These are phyloP conservation scores for Kodamaea anthophila DNA, from an alignment of 1,139 yeast species.

Conservation along the genomic window DNA sequence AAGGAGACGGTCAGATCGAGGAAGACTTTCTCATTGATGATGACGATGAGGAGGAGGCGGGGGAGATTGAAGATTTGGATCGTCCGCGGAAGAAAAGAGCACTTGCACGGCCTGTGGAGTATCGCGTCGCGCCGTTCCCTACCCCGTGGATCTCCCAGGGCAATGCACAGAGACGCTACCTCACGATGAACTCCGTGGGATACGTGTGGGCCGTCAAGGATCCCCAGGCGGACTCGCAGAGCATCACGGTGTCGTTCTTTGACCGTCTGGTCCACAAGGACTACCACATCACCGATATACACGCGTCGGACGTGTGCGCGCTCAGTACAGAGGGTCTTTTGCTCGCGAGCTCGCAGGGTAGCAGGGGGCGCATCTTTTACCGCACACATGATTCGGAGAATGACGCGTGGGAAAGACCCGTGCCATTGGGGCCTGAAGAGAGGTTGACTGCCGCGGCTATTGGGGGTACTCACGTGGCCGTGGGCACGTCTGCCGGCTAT, in stretches of 20 bases:
- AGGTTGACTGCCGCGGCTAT: no score
- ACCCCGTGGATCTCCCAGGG: conserved; percentile 67
- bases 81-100: conserved; percentile 24
- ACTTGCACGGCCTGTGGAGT: conserved; percentile 14
- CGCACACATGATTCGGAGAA: conserved; percentile 41
- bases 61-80: conserved; percentile 15
- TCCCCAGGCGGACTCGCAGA: conserved; percentile 39
- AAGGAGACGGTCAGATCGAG: conserved; percentile 13
- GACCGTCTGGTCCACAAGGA: conserved; percentile 76
- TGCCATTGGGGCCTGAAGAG: conserved; percentile 27
- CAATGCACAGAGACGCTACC: conserved; percentile 54
- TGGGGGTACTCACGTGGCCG: conserved; percentile 25
- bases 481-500: conserved; percentile 40
- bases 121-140: conserved; percentile 39
- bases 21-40: conserved; percentile 35
- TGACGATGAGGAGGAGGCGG: conserved; percentile 23
- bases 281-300: conserved; percentile 77
- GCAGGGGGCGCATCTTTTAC: conserved; percentile 28
- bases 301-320: conserved; percentile 69
- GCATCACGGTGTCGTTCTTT: conserved; percentile 81
- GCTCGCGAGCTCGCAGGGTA: conserved; percentile 44
- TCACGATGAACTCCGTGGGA: conserved; percentile 77
- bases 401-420: conserved; percentile 39
- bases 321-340: conserved; percentile 62
- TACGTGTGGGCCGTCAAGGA: conserved; percentile 76